phyloP scores from a whole-genome alignment of 2,329 filamentous ascomycete species.

The Juglanconis juglandina region DNA sequence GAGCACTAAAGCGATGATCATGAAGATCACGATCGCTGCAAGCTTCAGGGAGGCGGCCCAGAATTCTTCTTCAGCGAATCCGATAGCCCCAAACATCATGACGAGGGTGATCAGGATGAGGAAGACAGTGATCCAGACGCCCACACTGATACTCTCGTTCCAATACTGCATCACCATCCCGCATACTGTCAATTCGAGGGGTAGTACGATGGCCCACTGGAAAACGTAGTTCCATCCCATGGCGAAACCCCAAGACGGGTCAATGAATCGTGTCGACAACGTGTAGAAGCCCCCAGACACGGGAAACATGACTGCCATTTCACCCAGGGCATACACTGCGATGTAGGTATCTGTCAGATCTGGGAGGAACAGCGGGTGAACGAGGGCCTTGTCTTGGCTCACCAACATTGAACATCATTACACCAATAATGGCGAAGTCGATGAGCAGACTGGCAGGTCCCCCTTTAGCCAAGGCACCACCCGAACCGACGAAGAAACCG shows the following conservation, averaged over 20 bases:
- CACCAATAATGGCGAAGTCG: slow-evolving; percentile 53
- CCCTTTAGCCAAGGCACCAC: slow-evolving; percentile 45
- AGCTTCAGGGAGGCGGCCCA: slow-evolving; percentile 56
- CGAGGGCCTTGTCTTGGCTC: background rate
- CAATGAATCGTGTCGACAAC: slow-evolving; percentile 55
- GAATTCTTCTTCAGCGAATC: slow-evolving; percentile 60
- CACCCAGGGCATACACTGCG: slow-evolving; percentile 55
- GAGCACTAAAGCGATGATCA: slow-evolving; percentile 58
- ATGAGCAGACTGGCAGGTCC: slow-evolving; percentile 42
- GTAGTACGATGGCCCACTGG: slow-evolving; percentile 46
- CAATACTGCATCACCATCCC: slow-evolving; percentile 47
- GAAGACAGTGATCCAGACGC: slow-evolving; percentile 57
- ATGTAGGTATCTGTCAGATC: too few relatives aligned
- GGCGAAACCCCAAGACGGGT: slow-evolving; percentile 52
- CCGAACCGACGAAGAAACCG: slow-evolving; percentile 60
- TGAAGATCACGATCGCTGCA: slow-evolving; percentile 57
- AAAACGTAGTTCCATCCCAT: slow-evolving; percentile 47
- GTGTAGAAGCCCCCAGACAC: slow-evolving; percentile 58
- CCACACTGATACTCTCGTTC: slow-evolving; percentile 41
- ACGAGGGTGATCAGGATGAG: slow-evolving; percentile 48
- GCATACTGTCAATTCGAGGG: slow-evolving; percentile 47
- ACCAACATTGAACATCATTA: slow-evolving; percentile 57
- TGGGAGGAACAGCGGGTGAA: too few relatives aligned
- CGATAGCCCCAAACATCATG: slow-evolving; percentile 55
- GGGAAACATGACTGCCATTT: slow-evolving; percentile 53